A percentile compares a stretch with the other conserved stretches of the same genome.
Evolutionary conservation across 805 yeast species (phyloP).

Genomic region (Metschnikowia henanensis): DNA sequence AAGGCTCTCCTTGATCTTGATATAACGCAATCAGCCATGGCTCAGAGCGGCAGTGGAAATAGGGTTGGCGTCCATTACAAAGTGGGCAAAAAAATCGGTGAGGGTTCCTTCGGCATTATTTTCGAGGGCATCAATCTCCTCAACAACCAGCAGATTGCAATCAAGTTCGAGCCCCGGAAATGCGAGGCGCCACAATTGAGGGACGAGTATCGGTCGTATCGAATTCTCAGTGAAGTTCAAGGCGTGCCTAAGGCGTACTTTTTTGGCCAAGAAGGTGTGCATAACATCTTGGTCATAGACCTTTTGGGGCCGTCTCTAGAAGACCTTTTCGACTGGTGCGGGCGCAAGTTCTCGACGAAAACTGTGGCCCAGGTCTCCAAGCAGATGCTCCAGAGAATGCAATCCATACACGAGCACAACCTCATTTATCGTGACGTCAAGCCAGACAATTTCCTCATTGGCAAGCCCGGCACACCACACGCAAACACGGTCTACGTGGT

Average conservation of each 20-base stretch:
- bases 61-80: conserved; percentile 94
- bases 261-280: conserved; percentile 97
- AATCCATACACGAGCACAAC: conserved; percentile 84
- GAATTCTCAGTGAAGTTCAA: conserved; percentile 72
- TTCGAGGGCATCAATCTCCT: conserved; percentile 94
- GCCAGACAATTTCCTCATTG: conserved; percentile 95
- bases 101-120: conserved; percentile 97
- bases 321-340: conserved; percentile 98
- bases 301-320: conserved; percentile 94
- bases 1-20: not conserved
- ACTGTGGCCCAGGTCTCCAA: conserved; percentile 93
- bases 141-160: conserved; percentile 92
- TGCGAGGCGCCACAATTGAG: conserved; percentile 96
- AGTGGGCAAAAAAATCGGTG: conserved; percentile 97
- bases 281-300: conserved; percentile 92
- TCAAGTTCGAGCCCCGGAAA: conserved; percentile 95
- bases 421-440: conserved; percentile 95
- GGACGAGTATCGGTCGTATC: conserved; percentile 96
- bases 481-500: conserved; percentile 87
- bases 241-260: conserved; percentile 98
- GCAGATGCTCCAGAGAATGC: conserved; percentile 89
- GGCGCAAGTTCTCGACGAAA: conserved; percentile 81
- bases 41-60: conserved; percentile 48
- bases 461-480: conserved; percentile 80
- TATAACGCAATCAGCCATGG: too few relatives aligned